Evolutionary conservation across 192 early-diverging fungal species (phyloP).

Genomic region (Chytriomyces sp.): DNA sequence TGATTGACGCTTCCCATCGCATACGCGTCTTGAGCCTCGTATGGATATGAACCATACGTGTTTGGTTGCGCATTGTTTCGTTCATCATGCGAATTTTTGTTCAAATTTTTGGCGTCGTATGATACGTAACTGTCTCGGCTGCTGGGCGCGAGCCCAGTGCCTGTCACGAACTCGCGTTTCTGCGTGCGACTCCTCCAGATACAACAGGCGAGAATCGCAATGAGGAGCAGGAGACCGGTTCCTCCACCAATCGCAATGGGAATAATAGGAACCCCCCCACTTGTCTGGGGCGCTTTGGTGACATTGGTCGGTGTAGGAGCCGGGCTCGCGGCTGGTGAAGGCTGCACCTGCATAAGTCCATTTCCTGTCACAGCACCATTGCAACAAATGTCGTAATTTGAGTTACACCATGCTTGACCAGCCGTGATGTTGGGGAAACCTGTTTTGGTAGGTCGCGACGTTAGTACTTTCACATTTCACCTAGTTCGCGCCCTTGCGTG

Average conservation of each 20-base stretch:
- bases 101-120: not conserved
- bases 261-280: not conserved
- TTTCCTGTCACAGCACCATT: not conserved
- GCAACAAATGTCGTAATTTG: slow-evolving; percentile 16
- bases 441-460: no score
- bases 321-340: not conserved
- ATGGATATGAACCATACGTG: not conserved
- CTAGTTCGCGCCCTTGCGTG: no score
- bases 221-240: not conserved
- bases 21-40: not conserved
- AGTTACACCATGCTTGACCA: slow-evolving; percentile 17
- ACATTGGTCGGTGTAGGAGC: not conserved
- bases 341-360: slow-evolving; percentile 17
- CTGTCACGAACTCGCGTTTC: not conserved
- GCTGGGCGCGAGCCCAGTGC: not conserved
- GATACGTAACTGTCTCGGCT: not conserved
- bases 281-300: no score
- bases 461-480: no score
- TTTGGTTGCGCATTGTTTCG: not conserved
- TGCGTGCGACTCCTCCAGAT: not conserved
- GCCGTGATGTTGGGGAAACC: not conserved
- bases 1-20: not conserved
- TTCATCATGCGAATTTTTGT: not conserved
- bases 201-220: not conserved
- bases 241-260: slow-evolving; percentile 19